Evolutionary conservation across 2,329 filamentous ascomycete genomes (phyloP).

Genomic region (Podosphaera fusca): DNA sequence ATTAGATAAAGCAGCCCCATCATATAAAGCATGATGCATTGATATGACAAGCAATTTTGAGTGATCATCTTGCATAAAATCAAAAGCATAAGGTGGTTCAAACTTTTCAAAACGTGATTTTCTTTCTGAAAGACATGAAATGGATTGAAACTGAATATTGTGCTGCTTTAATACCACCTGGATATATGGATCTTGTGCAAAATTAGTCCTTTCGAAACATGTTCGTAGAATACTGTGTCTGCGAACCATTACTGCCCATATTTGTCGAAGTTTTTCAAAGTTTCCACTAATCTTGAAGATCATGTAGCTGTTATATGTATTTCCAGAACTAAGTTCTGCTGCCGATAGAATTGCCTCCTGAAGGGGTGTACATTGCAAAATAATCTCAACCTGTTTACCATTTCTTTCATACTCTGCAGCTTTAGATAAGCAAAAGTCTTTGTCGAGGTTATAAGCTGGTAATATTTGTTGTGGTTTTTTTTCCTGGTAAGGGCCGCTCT

Average conservation of each 20-base stretch:
- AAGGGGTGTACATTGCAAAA: conserved; percentile 65
- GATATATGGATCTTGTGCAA: conserved; percentile 36
- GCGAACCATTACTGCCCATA: conserved; percentile 38
- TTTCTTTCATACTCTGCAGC: conserved; percentile 5
- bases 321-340: conserved; percentile 19
- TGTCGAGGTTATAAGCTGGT: conserved; percentile 10
- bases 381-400: conserved; percentile 21
- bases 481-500: neutral
- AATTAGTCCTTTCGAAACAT: conserved; percentile 43
- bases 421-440: conserved; percentile 7
- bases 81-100: conserved; percentile 12
- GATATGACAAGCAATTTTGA: conserved; percentile 9
- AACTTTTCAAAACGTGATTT: conserved; percentile 1
- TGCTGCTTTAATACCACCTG: conserved; percentile 42
- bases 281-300: conserved; percentile 34
- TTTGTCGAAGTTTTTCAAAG: conserved; percentile 24
- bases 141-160: conserved; percentile 9
- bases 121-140: neutral
- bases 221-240: conserved; percentile 63
- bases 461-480: neutral
- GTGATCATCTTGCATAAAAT: conserved; percentile 2
- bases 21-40: conserved; percentile 68
- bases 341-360: conserved; percentile 72
- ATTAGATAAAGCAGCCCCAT: conserved; percentile 51
- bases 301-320: conserved; percentile 51